These are phyloP conservation scores for Xylaria sp. DNA, from an alignment of 495 filamentous ascomycete species.

Conservation along the genomic window DNA sequence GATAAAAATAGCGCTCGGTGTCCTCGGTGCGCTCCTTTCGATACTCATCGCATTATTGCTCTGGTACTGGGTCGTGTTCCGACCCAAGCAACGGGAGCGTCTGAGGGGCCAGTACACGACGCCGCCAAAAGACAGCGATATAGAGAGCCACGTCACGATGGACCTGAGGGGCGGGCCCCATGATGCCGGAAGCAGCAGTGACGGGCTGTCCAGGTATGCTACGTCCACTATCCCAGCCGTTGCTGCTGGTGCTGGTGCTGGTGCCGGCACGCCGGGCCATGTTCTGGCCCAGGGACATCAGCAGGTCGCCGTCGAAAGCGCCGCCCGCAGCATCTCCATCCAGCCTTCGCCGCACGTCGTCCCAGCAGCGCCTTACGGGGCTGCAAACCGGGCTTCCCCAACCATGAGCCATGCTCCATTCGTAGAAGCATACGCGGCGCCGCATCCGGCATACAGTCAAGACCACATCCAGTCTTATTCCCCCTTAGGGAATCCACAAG, in stretches of 20 bases:
- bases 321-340: neutral
- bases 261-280: neutral
- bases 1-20: constrained; percentile 21
- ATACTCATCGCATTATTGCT: constrained; percentile 23
- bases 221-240: neutral
- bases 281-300: neutral
- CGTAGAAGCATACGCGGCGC: neutral
- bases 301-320: neutral
- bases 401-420: neutral
- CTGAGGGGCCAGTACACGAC: neutral
- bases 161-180: neutral
- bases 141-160: constrained; percentile 30
- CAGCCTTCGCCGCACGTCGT: neutral
- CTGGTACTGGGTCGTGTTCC: constrained; percentile 34
- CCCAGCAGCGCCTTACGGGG: neutral
- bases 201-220: neutral
- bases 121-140: constrained; percentile 24
- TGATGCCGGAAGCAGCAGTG: constrained; percentile 3
- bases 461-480: neutral
- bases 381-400: too few species aligned
- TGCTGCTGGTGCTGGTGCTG: neutral
- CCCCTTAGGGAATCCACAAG: neutral
- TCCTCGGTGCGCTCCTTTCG: constrained; percentile 29
- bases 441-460: neutral
- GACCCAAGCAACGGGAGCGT: constrained; percentile 31